Conservation (phyloP, 306 rosid genomes). For the Fagus crenata region DNA sequence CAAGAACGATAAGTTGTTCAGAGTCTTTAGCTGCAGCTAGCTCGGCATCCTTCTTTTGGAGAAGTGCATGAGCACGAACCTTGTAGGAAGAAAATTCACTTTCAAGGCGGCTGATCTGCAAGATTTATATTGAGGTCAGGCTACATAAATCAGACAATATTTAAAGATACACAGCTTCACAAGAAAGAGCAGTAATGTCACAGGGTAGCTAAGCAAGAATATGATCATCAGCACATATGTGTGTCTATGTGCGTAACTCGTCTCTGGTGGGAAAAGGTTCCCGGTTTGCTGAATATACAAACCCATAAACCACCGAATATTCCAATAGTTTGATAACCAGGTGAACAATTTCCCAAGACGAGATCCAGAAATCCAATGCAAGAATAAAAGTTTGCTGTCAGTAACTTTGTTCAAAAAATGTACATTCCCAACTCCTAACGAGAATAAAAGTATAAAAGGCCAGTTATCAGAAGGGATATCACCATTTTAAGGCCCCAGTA, state of each 20-base stretch:
- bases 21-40: constrained; percentile 90
- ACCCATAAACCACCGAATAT: not conserved
- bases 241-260: constrained; percentile 6
- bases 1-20: constrained; percentile 81
- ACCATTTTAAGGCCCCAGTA: not conserved
- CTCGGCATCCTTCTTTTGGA: constrained; percentile 98
- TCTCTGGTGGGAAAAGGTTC: not conserved
- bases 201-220: constrained; percentile 7
- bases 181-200: constrained; percentile 22
- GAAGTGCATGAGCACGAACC: constrained; percentile 93
- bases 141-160: constrained; percentile 6
- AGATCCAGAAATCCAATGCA: not conserved
- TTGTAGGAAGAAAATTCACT: constrained; percentile 92
- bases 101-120: constrained; percentile 70
- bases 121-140: constrained; percentile 11
- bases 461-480: not conserved
- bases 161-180: constrained; percentile 21
- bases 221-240: constrained; percentile 1
- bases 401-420: not conserved
- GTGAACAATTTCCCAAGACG: not conserved
- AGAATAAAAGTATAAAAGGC: not conserved
- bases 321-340: not conserved
- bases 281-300: not conserved
- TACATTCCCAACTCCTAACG: not conserved
- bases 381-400: not conserved